Evolutionary conservation across 2,329 filamentous ascomycete species (phyloP), one percentile per base, ranked within the genome.

Genomic region (Tolypocladium ovalisporum): DNA sequence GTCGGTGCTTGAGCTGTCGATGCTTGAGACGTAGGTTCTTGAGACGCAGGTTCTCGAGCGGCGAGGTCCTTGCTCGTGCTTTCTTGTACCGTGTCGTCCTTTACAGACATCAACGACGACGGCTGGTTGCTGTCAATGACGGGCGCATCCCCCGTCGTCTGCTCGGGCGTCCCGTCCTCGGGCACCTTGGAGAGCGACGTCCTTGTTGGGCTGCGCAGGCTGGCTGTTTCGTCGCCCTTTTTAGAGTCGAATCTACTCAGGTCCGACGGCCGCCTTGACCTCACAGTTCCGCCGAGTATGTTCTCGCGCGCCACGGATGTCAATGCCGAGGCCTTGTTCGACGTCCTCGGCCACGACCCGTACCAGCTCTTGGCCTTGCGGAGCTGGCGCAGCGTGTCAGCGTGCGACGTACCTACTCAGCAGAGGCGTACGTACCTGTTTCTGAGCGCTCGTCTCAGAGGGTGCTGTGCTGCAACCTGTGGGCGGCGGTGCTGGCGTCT

Each of bases 311-410:
- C 81, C 51, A 87, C 72, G 55, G 83, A 80, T 7, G 79, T 85
- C 10, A 82, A 86, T 34, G 83, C 76, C 19, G 75, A 71, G 8
- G 83, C 80, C 64, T 86, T 86, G 35, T 84, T 86, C 35, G 78
- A 72, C 37, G 70, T 67, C 59, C 79, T 74, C 22, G 81, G 79
- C 81, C 81, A 85, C 22, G 83, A 81, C 56, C 81, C 81, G 67
- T 86, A 86, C 83, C 83, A 86, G 67, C 82, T 85, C 53, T 74
- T 74, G 10, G 76, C 70, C 65, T 82, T 82, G 59, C 75, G 76
- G 40, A 78, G 69, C 79, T 83, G 63, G 37, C 27, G 53, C 27
- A 19, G 52, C 17, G 42, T 8, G 49, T 59, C 42, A 58, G 60
- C 54, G 24, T 1, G 17, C 51, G 24, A 9, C 22, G 15, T 15